Conservation (phyloP, 805 yeast species). For the Komagataella phaffii region DNA sequence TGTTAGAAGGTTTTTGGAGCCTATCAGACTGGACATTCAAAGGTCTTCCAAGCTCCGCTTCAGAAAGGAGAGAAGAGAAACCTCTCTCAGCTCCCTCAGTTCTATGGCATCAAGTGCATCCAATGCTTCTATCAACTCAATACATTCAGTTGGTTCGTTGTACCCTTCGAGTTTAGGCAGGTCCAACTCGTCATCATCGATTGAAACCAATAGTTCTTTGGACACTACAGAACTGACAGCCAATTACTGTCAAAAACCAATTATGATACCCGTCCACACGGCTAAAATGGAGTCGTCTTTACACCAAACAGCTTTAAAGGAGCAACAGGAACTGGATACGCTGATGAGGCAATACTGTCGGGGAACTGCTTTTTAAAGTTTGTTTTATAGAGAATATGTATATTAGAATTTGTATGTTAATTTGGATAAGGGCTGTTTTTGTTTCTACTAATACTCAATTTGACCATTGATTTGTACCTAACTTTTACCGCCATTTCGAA, state of each 20-base stretch:
- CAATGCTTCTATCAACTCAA: background rate
- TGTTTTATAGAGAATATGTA: conserved; percentile 1
- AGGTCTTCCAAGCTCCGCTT: conserved; percentile 17
- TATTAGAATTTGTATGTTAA: background rate
- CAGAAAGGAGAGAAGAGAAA: conserved; percentile 4
- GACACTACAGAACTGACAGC: background rate
- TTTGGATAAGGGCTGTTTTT: background rate
- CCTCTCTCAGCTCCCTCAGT: background rate
- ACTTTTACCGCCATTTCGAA: too few relatives aligned
- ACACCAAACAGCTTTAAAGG: conserved; percentile 18
- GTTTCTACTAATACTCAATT: background rate
- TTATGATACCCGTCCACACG: background rate
- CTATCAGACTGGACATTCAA: conserved; percentile 27
- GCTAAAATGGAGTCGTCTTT: conserved; percentile 9
- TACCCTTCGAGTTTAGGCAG: background rate
- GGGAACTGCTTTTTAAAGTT: conserved; percentile 2
- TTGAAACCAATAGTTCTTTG: background rate
- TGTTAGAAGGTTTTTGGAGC: conserved; percentile 33
- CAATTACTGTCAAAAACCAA: conserved; percentile 4
- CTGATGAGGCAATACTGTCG: conserved; percentile 20
- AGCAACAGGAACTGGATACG: conserved; percentile 18
- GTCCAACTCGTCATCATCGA: background rate
- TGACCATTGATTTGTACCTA: too few relatives aligned
- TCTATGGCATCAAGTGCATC: background rate
- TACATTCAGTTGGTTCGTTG: background rate